Evolutionary conservation across 2,329 filamentous ascomycete species (phyloP).

Genomic region (Paraconiothyrium brasiliense): DNA sequence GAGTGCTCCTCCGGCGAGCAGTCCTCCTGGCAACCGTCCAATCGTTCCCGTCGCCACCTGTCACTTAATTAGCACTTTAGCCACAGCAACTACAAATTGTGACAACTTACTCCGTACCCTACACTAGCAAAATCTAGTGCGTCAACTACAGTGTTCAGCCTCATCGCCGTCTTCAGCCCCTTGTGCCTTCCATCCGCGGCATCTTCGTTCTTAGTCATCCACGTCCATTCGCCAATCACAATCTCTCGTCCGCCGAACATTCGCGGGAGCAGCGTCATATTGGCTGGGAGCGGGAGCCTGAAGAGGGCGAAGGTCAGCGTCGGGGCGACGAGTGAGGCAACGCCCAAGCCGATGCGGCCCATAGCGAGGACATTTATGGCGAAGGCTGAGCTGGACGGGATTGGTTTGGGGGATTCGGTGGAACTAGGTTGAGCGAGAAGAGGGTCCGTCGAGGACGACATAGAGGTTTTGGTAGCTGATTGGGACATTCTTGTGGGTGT

Average conservation of each 20-base stretch:
- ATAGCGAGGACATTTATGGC: conserved; percentile 33
- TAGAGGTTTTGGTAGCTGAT: conserved; percentile 13
- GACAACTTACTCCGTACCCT: conserved; percentile 8
- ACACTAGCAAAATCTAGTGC: conserved; percentile 31
- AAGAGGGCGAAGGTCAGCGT: conserved; percentile 31
- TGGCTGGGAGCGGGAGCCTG: conserved; percentile 25
- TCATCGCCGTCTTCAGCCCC: conserved; percentile 36
- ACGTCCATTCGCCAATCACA: conserved; percentile 35
- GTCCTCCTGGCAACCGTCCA: conserved; percentile 23
- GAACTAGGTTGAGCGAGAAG: conserved; percentile 28
- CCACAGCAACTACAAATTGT: not conserved
- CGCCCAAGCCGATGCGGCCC: conserved; percentile 32
- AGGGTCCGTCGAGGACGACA: conserved; percentile 20
- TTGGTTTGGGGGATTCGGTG: conserved; percentile 16
- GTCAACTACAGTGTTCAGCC: conserved; percentile 33
- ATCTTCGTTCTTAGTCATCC: conserved; percentile 34
- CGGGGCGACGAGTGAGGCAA: conserved; percentile 32
- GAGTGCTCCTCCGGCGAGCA: conserved; percentile 26
- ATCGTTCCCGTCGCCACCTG: conserved; percentile 34
- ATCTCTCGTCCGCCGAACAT: conserved; percentile 36
- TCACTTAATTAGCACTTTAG: conserved; percentile 9
- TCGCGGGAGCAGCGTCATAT: conserved; percentile 26
- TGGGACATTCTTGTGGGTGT: not conserved
- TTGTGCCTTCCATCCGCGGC: conserved; percentile 25
- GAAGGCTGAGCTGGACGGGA: conserved; percentile 21